A percentile compares a stretch with the other conserved stretches of the same genome.
These are phyloP conservation scores for Ophiostoma populinum DNA, from an alignment of 2,329 filamentous ascomycete genomes.

Conservation along the genomic window DNA sequence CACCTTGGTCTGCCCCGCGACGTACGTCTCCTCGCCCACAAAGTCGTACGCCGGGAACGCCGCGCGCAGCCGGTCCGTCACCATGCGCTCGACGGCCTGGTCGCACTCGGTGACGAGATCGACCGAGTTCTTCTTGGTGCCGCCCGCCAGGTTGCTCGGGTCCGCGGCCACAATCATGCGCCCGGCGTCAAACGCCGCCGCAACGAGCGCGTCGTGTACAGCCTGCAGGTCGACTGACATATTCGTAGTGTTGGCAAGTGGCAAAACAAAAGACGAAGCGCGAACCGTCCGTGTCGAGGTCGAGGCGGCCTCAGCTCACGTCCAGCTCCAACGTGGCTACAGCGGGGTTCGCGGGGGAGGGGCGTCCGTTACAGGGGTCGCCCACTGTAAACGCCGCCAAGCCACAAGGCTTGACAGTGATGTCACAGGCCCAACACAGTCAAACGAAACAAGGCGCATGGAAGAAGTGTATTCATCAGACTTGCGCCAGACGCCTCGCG, in stretches of 20 bases:
- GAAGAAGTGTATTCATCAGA: neutral
- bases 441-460: neutral
- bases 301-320: too few species aligned
- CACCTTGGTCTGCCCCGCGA: slow-evolving; percentile 42
- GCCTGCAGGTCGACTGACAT: slow-evolving; percentile 34
- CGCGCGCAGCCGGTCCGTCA: slow-evolving; percentile 31
- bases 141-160: slow-evolving; percentile 36
- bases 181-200: slow-evolving; percentile 45
- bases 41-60: slow-evolving; percentile 42
- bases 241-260: neutral
- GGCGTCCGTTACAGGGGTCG: slow-evolving; percentile 4
- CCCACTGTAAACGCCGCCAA: neutral
- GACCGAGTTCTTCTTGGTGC: slow-evolving; percentile 49
- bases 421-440: slow-evolving; percentile 5
- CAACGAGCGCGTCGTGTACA: slow-evolving; percentile 42
- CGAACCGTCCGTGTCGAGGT: too few species aligned
- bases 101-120: slow-evolving; percentile 55
- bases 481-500: too few species aligned
- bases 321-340: neutral
- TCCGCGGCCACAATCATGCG: slow-evolving; percentile 45
- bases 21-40: slow-evolving; percentile 64
- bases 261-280: neutral
- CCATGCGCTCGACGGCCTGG: slow-evolving; percentile 46
- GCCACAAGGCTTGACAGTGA: slow-evolving; percentile 3
- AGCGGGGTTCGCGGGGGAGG: slow-evolving; percentile 7